Evolutionary conservation across 2,329 filamentous ascomycete genomes (phyloP).

Genomic region (Arthrobotrys iridis): DNA sequence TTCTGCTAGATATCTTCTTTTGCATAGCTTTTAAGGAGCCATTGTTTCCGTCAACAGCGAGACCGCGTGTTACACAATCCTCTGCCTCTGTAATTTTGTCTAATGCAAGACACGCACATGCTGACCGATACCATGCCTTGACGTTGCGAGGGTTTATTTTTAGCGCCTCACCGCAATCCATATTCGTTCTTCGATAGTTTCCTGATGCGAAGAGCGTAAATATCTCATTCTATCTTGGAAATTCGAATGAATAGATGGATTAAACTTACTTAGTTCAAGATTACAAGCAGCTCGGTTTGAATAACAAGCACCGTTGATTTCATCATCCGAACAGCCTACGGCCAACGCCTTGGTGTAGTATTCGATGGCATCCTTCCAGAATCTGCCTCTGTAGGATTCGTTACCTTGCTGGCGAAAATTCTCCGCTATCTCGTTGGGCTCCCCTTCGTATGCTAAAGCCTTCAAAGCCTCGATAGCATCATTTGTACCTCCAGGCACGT

Average conservation of each 20-base stretch:
- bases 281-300: conserved; percentile 91
- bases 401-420: conserved; percentile 89
- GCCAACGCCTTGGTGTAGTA: conserved; percentile 89
- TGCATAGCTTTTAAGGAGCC: conserved; percentile 71
- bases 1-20: conserved; percentile 71
- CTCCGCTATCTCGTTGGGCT: conserved; percentile 79
- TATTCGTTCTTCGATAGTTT: conserved; percentile 87
- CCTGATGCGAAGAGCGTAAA: conserved; percentile 62
- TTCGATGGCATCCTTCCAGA: conserved; percentile 84
- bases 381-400: conserved; percentile 78
- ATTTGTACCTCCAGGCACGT: conserved; percentile 72
- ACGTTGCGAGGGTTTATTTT: conserved; percentile 81
- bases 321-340: conserved; percentile 70
- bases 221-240: too few relatives aligned
- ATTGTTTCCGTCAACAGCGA: conserved; percentile 77
- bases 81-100: conserved; percentile 81
- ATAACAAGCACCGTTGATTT: conserved; percentile 74
- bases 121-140: conserved; percentile 90
- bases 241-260: neutral
- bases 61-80: conserved; percentile 78
- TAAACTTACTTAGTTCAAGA: conserved; percentile 75
- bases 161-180: conserved; percentile 83
- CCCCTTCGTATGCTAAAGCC: conserved; percentile 92
- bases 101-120: conserved; percentile 79
- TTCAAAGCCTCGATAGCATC: conserved; percentile 78